Evolutionary conservation across 148 eudicot species (phyloP), one percentile per base, ranked within the genome.

Genomic region (Chenopodium suecicum): DNA sequence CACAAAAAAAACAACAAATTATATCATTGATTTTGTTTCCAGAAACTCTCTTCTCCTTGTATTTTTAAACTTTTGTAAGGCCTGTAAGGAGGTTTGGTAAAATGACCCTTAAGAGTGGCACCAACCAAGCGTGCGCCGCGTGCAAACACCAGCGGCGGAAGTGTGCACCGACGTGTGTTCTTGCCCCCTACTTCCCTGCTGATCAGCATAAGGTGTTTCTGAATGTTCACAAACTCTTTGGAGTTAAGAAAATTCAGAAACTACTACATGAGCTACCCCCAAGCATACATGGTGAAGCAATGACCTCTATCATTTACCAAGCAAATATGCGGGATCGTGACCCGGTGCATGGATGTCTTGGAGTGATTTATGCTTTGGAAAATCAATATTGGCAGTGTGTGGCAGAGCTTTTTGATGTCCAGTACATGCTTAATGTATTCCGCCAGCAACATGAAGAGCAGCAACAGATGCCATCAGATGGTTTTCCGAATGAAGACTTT

Each of bases 101-200:
- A 79, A 94, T 95, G 98, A 95, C 98, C 88, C 89, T 95, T 44
- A 93, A 93, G 80, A 91, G 96, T 50, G 93, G 93, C 83, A 89
- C 91, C 74, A 91, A 90, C 87, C 94, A 91, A 74, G 98, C 98
- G 11, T 95, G 98, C 73, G 98, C 98, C 14, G 98, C 94, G 1
- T 95, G 98, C 87, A 95, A 92, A 68, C 93, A 90, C 81, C 98
- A 91, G 46, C 78, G 97, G 69, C 79, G 94, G 68, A 88, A 91
- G 80, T 95, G 98, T 89, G 85, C 85, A 2, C 79, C 91, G 12
- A 91, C 88, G 47, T 95, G 98, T 74, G 84, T 82, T n/a, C 90
- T 95, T 0, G 96, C 97, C 5, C 96, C 97, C 1, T 91, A 89
- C 83, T 95, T 95, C 80, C 98, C 97, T 1, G 87, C 97, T 19